phyloP scores from a whole-genome alignment of 306 rosid species.

The Cucurbita moschata region DNA sequence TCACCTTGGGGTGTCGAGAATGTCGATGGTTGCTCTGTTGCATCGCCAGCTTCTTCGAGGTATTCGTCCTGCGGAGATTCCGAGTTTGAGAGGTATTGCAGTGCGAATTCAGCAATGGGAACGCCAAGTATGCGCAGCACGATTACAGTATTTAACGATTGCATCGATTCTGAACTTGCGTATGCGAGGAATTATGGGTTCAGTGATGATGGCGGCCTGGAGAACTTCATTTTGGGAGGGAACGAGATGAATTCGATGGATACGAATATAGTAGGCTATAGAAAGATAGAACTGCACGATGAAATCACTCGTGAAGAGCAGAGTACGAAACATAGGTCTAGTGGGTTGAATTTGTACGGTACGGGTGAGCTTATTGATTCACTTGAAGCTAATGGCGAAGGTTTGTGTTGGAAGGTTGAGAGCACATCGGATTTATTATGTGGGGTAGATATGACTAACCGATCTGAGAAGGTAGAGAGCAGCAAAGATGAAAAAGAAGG shows the following conservation, averaged over 20 bases:
- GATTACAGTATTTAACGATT: constrained; percentile 53
- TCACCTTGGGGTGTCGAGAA: constrained; percentile 14
- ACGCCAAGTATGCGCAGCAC: constrained; percentile 67
- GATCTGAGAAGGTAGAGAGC: constrained; percentile 7
- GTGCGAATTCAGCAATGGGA: constrained; percentile 77
- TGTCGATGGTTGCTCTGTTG: constrained; percentile 20
- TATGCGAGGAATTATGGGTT: constrained; percentile 21
- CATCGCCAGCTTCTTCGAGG: constrained; percentile 23
- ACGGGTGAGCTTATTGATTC: constrained; percentile 25
- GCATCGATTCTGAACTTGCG: constrained; percentile 39
- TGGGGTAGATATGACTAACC: constrained; percentile 5
- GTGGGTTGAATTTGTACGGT: constrained; percentile 40
- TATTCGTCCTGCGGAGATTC: constrained; percentile 74
- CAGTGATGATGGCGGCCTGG: constrained; percentile 31
- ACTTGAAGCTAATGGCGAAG: constrained; percentile 15
- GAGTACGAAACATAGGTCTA: constrained; percentile 15
- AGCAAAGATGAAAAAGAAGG: constrained; percentile 10
- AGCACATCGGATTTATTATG: constrained; percentile 20
- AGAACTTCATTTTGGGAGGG: constrained; percentile 37
- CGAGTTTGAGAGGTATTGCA: constrained; percentile 78
- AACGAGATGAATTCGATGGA: constrained; percentile 21
- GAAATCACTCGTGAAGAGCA: not conserved
- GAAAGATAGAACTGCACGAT: constrained; percentile 9
- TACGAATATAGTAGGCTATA: constrained; percentile 12
- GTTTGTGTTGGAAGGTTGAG: constrained; percentile 26